Evolutionary conservation across 2,329 filamentous ascomycete genomes (phyloP), one percentile per base, ranked within the genome.

Genomic region (Pseudogymnoascus sp.): DNA sequence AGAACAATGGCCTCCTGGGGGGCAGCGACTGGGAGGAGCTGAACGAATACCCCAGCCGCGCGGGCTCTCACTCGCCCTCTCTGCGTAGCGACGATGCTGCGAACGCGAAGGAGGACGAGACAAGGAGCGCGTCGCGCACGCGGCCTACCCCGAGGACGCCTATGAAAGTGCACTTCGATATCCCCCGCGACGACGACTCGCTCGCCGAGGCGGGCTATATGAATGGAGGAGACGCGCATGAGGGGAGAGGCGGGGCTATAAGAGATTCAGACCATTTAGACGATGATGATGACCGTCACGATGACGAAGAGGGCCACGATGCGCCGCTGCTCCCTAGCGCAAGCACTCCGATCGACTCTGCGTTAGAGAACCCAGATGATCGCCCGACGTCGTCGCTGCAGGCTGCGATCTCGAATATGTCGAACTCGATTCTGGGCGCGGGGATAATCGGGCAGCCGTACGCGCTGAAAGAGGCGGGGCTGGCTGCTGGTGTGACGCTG

Each of bases 381-480:
- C 83, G 93, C 63, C 92, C 93, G 55, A 93, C 93, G 77, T 96
- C 91, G 63, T 89, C 89, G 4, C 82, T 97, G 77, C 82, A 84
- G 65, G 91, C 89, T 73, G 93, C 95, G 2, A 97, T 99, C 69
- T 96, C 97, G 92, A 99, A 99, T 77, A 99, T 99, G 95, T 93
- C 95, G 66, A 99, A 99, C 79, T 96, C 90, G 70, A 99, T 99
- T 74, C 97, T 99, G 68, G 87, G 86, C 40, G 87, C 86, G 1
- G 86, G 86, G 61, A 88, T 88, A 75, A 88, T 88, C 71, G 86
- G 90, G 3, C 95, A 99, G 77, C 93, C 95, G 11, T 99, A 97
- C 76, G 95, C 95, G n/a, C 88, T 99, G 72, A 86, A 86, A 63
- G 93, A 97, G 78, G 95, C 95, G 6, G 95, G 95, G 5, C 83